Evolutionary conservation across 352 stramenopile genomes (phyloP).

Genomic region (Blastocystis sp.): DNA sequence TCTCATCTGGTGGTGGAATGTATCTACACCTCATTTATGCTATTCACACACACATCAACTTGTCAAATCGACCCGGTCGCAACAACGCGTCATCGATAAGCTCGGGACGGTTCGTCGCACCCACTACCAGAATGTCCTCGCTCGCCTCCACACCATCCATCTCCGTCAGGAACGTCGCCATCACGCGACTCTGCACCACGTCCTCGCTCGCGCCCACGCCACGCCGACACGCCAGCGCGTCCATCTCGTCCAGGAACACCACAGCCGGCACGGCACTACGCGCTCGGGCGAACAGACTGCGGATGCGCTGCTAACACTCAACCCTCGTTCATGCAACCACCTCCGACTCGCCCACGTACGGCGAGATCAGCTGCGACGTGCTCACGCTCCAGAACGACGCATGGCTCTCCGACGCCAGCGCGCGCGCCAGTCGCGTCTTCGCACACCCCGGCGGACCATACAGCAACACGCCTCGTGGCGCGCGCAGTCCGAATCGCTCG

Average conservation of each 20-base stretch:
- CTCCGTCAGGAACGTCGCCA: slow-evolving; percentile 93
- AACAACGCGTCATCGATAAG: slow-evolving; percentile 94
- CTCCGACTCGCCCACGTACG: slow-evolving; percentile 83
- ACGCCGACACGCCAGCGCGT: slow-evolving; percentile 81
- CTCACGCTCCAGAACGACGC: slow-evolving; percentile 83
- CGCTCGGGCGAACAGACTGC: slow-evolving; percentile 75
- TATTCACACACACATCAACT: slow-evolving; percentile 81
- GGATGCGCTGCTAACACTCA: slow-evolving; percentile 21
- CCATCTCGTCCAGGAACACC: slow-evolving; percentile 85
- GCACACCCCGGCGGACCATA: slow-evolving; percentile 84
- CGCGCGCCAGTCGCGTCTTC: slow-evolving; percentile 84
- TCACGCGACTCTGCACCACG: slow-evolving; percentile 78
- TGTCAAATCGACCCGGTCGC: slow-evolving; percentile 89
- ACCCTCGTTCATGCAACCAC: not conserved
- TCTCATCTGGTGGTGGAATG: slow-evolving; percentile 68
- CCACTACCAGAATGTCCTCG: slow-evolving; percentile 91
- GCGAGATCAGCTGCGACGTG: slow-evolving; percentile 81
- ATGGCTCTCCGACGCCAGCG: slow-evolving; percentile 77
- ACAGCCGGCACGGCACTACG: slow-evolving; percentile 80
- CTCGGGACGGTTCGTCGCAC: slow-evolving; percentile 91
- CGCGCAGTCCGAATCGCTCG: slow-evolving; percentile 74
- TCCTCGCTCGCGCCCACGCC: slow-evolving; percentile 67
- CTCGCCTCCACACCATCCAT: slow-evolving; percentile 91
- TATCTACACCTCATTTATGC: slow-evolving; percentile 73
- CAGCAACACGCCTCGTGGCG: slow-evolving; percentile 80